Base-by-base conservation (phyloP, 179 eudicot species). In the Kewa caespitosa region DNA sequence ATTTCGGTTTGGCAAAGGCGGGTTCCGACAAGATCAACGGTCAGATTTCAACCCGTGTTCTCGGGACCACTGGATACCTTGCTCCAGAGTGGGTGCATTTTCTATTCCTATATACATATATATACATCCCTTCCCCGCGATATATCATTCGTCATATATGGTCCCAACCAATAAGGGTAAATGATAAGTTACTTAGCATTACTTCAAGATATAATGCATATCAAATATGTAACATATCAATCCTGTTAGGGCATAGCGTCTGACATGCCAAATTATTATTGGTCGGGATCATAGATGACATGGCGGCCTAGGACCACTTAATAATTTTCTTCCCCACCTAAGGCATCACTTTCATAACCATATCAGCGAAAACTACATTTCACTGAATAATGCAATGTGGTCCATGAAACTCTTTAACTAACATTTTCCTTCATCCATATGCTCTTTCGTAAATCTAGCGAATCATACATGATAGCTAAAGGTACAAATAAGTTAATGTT, bases 51-150 rank as follows among this genome's bases (percentile, higher is more conserved):
- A 91, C 97, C 1, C 92, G 97, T 22, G 97, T 93, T 55, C 74
- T 93, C 50, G 97, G 99, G 86, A 95, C 97, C 88, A 91, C 97
- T 0, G 99, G 97, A 57, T 95, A 95, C 83, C 76, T 95, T 76
- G 97, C 99, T 52, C 99, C 99, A 57, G 99, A 95, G 99, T 95
- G 82, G 76, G 99, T 94, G 38, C 79, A 43, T 73, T 72, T 75
- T 60, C 46, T 46, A 27, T 50, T n/a, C 28, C 38, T 13, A 32
- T 10, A n/a, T n/a, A n/a, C n/a, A n/a, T n/a, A n/a, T n/a, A n/a
- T n/a, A n/a, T n/a, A n/a, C n/a, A n/a, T n/a, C n/a, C 64, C 22
- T 31, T 25, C 62, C 62, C 46, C 38, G n/a, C n/a, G n/a, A n/a
- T n/a, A n/a, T n/a, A n/a, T n/a, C n/a, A n/a, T n/a, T n/a, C n/a